Evolutionary conservation across 225 moss, liverwort and hornwort genomes (phyloP), one percentile per base, ranked within the genome.

Genomic region (Marchantia polymorpha): DNA sequence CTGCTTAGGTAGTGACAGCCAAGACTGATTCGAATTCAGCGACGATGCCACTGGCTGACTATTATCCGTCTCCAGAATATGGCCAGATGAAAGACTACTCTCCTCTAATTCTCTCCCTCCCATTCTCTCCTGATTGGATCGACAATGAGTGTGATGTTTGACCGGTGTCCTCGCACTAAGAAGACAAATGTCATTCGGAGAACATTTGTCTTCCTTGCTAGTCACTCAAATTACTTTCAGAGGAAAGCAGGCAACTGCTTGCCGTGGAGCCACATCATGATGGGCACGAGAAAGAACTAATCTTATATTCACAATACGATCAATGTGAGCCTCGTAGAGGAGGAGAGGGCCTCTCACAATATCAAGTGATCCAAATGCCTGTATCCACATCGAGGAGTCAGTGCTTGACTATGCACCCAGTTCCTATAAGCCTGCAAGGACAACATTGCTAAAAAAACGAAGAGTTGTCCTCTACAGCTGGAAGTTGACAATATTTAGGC

Each of bases 311-410:
- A 92, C 60, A 25, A 77, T n/a, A 79, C 53, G 83, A 81, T 83
- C 26, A 76, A 78, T 65, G 78, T 58, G 73, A 80, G 76, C 80
- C 81, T 84, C 83, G 82, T 69, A 80, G 47, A 77, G 82, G 83
- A 90, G 87, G 87, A 87, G 83, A 90, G 89, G 82, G 87, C 87
- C 92, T 92, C 88, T 92, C 94, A 91, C 76, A 89, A 90, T 91
- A 91, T 94, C 90, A 93, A 91, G 55, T 85, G 87, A 88, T 92
- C 88, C 84, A 68, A 77, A 82, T 82, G 86, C 95, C 93, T 99
- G 95, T 99, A 90, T 92, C 95, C 95, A 97, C 89, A 94, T 89
- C 93, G 94, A 93, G 88, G 88, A 85, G 92, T 99, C 93, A 99
- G 95, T 93, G 91, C 81, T 83, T 92, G 91, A 79, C 93, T 94